These are phyloP conservation scores for Tulasnella sp. DNA, from an alignment of 768 basidiomycete species.

Conservation along the genomic window DNA sequence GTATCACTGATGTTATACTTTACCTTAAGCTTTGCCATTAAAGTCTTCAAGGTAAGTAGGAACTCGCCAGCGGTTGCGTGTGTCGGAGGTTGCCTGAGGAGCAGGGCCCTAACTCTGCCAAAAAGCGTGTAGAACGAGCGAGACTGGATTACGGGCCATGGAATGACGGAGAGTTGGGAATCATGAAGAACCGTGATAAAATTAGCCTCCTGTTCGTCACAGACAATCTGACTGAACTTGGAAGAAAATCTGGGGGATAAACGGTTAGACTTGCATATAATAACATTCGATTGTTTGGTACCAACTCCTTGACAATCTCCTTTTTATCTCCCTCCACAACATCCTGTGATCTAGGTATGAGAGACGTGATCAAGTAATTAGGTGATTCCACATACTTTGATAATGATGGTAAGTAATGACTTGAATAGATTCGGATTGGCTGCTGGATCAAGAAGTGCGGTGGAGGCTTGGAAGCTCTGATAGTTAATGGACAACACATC, in stretches of 20 bases:
- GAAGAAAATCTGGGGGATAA: conserved; percentile 35
- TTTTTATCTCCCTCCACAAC: conserved; percentile 47
- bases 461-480: conserved; percentile 19
- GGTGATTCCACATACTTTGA: conserved; percentile 33
- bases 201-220: conserved; percentile 46
- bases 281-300: background rate
- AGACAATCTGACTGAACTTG: conserved; percentile 48
- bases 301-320: conserved; percentile 48
- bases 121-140: conserved; percentile 48
- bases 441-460: conserved; percentile 40
- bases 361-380: background rate
- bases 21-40: conserved; percentile 59
- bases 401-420: conserved; percentile 47
- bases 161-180: conserved; percentile 43
- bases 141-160: conserved; percentile 57
- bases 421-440: conserved; percentile 46
- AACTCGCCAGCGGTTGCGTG: conserved; percentile 43
- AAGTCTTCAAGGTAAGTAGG: conserved; percentile 42
- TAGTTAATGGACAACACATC: too few species aligned
- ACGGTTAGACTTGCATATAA: too few species aligned
- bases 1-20: background rate
- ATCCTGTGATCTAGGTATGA: conserved; percentile 30
- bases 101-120: conserved; percentile 31
- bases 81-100: conserved; percentile 38
- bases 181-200: conserved; percentile 49